Conservation (phyloP, 2,329 filamentous ascomycete species). For the Hypoxylon sp. region DNA sequence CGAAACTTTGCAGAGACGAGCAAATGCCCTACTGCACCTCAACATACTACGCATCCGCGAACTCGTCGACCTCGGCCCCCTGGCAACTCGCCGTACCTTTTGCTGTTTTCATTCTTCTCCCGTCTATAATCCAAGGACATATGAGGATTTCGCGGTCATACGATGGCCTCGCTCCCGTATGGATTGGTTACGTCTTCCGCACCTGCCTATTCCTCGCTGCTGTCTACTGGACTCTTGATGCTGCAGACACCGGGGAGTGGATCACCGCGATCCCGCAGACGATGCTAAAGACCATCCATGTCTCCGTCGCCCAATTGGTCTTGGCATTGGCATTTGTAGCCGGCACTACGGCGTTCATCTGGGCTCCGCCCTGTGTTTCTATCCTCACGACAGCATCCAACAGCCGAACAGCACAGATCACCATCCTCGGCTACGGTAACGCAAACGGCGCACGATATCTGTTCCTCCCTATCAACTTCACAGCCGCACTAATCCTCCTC, state of each 20-base stretch:
- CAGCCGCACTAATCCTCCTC: slow-evolving; percentile 82
- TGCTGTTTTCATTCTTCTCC: slow-evolving; percentile 78
- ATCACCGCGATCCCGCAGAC: slow-evolving; percentile 71
- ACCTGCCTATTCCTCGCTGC: slow-evolving; percentile 81
- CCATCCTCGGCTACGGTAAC: slow-evolving; percentile 92
- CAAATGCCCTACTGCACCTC: slow-evolving; percentile 98
- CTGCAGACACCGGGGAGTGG: slow-evolving; percentile 90
- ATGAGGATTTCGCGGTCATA: slow-evolving; percentile 88
- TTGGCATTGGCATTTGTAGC: slow-evolving; percentile 86
- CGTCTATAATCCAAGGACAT: slow-evolving; percentile 83
- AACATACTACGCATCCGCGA: slow-evolving; percentile 93
- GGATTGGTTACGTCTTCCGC: slow-evolving; percentile 87
- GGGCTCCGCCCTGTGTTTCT: slow-evolving; percentile 86
- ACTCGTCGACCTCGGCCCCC: slow-evolving; percentile 90
- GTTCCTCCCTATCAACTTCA: slow-evolving; percentile 83
- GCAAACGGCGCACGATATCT: slow-evolving; percentile 93
- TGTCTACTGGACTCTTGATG: slow-evolving; percentile 89
- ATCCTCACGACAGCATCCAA: slow-evolving; percentile 70
- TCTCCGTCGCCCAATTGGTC: slow-evolving; percentile 83
- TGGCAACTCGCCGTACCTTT: slow-evolving; percentile 92
- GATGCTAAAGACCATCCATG: slow-evolving; percentile 79
- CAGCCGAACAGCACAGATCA: slow-evolving; percentile 71
- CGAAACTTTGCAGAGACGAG: slow-evolving; percentile 94
- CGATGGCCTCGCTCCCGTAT: slow-evolving; percentile 85
- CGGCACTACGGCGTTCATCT: slow-evolving; percentile 87